Conservation (phyloP, 371 early-diverging fungal genomes). For the Syncephalastrum sp. region DNA sequence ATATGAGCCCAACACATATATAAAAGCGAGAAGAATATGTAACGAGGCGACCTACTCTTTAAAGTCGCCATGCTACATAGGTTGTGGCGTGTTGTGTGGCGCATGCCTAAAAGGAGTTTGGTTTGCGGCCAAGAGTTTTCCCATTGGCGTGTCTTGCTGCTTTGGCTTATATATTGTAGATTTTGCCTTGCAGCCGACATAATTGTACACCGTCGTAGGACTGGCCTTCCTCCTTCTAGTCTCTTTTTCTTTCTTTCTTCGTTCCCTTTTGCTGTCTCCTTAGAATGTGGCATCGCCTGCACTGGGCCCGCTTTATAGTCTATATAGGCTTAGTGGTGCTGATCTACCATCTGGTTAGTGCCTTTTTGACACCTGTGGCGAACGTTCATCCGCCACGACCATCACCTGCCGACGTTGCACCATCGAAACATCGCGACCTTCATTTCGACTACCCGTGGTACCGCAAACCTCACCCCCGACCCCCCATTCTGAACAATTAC, state of each 20-base stretch:
- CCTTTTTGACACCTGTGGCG: slow-evolving; percentile 1
- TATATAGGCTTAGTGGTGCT: background rate
- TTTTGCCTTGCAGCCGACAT: no score
- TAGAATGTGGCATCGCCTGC: background rate
- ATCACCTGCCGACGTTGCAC: background rate
- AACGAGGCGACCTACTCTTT: no score
- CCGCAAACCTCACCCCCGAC: background rate
- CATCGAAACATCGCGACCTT: no score
- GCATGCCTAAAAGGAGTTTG: no score
- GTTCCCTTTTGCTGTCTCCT: background rate
- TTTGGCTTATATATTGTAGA: no score
- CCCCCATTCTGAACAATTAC: background rate
- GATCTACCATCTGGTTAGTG: background rate
- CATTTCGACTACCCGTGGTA: background rate
- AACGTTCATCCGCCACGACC: background rate
- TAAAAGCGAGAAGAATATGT: no score
- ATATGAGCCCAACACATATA: no score
- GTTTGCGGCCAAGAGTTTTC: no score
- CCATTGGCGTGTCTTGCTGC: no score
- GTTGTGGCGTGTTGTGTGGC: no score
- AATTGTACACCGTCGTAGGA: no score
- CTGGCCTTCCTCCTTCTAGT: background rate
- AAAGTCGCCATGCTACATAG: no score
- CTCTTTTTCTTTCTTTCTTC: background rate
- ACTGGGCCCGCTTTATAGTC: background rate